These are phyloP conservation scores for Amoebophrya sp. DNA, from an alignment of 169 alveolate genomes.

Conservation along the genomic window DNA sequence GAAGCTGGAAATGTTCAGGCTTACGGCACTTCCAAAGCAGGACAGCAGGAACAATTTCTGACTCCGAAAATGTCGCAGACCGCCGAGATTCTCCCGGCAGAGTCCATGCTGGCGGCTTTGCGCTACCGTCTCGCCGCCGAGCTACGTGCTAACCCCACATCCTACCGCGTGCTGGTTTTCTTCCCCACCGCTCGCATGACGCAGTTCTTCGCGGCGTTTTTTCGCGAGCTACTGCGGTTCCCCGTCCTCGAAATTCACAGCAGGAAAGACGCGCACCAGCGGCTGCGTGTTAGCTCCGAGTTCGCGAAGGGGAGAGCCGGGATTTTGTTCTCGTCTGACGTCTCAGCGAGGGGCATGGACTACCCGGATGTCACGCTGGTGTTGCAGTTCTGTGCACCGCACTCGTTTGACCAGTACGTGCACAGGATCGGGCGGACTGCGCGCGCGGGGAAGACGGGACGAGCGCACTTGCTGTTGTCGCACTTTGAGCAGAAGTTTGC, in stretches of 20 bases:
- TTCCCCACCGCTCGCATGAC: slow-evolving; percentile 41
- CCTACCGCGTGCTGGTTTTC: slow-evolving; percentile 33
- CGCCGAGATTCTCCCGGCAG: slow-evolving; percentile 32
- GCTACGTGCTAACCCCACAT: slow-evolving; percentile 27
- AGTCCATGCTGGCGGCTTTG: slow-evolving; percentile 28
- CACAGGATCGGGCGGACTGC: too few species aligned
- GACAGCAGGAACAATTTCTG: too few species aligned
- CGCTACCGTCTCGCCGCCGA: slow-evolving; percentile 29
- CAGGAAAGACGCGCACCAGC: slow-evolving; percentile 32
- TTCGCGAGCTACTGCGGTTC: slow-evolving; percentile 31
- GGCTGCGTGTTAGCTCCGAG: slow-evolving; percentile 35
- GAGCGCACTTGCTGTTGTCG: too few species aligned
- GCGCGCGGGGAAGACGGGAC: too few species aligned
- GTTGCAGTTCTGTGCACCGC: too few species aligned
- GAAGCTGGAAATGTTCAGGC: too few species aligned
- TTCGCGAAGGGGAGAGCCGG: slow-evolving; percentile 38
- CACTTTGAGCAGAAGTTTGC: too few species aligned
- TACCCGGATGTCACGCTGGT: slow-evolving; percentile 69
- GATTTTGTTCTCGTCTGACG: slow-evolving; percentile 69
- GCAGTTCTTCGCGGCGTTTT: slow-evolving; percentile 34
- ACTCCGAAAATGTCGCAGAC: slow-evolving; percentile 20
- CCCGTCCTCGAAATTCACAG: slow-evolving; percentile 36
- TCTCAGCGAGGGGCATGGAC: slow-evolving; percentile 93
- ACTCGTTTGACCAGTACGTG: too few species aligned
- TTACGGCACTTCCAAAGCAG: too few species aligned